These are phyloP conservation scores for Wallacemonas sp. DNA, from an alignment of 208 protist species.

Conservation along the genomic window DNA sequence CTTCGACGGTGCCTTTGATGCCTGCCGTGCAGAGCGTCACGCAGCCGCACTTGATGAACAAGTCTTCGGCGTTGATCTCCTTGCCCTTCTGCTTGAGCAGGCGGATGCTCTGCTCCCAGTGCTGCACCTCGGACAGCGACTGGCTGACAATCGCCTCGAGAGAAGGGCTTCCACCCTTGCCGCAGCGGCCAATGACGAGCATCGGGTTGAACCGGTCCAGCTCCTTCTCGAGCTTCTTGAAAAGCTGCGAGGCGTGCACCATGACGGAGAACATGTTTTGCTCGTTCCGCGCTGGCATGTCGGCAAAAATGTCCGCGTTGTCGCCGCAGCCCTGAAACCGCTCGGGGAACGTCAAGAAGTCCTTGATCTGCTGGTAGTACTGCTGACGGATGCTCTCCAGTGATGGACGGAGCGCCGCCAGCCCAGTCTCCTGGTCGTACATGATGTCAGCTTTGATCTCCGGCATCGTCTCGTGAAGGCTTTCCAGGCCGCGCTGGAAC, in stretches of 20 bases:
- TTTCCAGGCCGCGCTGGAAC: slow-evolving; percentile 94
- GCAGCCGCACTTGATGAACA: slow-evolving; percentile 94
- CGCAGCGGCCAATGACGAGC: slow-evolving; percentile 91
- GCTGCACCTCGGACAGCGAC: slow-evolving; percentile 89
- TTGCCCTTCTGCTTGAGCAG: slow-evolving; percentile 95
- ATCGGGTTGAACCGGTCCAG: slow-evolving; percentile 87
- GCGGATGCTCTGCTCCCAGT: slow-evolving; percentile 96
- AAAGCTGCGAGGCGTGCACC: slow-evolving; percentile 91
- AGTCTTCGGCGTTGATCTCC: slow-evolving; percentile 94
- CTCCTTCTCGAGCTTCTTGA: slow-evolving; percentile 85
- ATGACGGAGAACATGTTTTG: slow-evolving; percentile 90
- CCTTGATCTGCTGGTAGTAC: slow-evolving; percentile 95
- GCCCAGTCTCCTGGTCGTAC: slow-evolving; percentile 82
- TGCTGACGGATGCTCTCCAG: slow-evolving; percentile 91
- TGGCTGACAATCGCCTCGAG: slow-evolving; percentile 90
- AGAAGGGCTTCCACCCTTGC: slow-evolving; percentile 61
- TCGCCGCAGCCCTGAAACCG: slow-evolving; percentile 90
- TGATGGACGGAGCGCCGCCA: slow-evolving; percentile 81
- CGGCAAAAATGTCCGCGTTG: slow-evolving; percentile 67
- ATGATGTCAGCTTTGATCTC: slow-evolving; percentile 93
- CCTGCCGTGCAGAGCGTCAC: slow-evolving; percentile 92
- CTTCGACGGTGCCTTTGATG: slow-evolving; percentile 94
- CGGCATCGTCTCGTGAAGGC: slow-evolving; percentile 89
- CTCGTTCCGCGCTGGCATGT: slow-evolving; percentile 91
- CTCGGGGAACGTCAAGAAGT: slow-evolving; percentile 95